Conservation (phyloP, 2,329 filamentous ascomycete genomes). For the Pezicula radicicola region DNA sequence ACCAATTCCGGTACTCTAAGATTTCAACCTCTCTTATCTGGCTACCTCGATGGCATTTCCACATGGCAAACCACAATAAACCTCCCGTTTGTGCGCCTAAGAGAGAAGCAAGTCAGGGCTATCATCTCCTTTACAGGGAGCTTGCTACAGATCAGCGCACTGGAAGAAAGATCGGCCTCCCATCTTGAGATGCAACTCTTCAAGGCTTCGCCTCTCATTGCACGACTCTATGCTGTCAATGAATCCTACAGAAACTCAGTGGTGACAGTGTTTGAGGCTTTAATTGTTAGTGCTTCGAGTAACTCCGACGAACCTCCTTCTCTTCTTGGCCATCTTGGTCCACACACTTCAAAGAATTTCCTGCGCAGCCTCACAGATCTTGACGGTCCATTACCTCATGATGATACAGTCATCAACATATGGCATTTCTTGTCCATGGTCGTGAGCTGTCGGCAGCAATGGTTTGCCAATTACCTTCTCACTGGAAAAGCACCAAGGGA, state of each 20-base stretch:
- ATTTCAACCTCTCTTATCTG: conserved; percentile 73
- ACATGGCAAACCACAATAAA: conserved; percentile 62
- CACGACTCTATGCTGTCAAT: conserved; percentile 70
- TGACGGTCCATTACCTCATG: conserved; percentile 70
- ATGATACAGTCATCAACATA: conserved; percentile 61
- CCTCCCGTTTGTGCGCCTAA: conserved; percentile 48
- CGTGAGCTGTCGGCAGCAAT: conserved; percentile 87
- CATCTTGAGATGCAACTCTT: conserved; percentile 77
- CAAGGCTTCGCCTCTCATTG: conserved; percentile 73
- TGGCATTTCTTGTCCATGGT: conserved; percentile 88
- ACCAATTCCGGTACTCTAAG: conserved; percentile 66
- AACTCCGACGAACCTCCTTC: conserved; percentile 79
- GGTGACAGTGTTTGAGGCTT: conserved; percentile 66
- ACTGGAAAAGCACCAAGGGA: conserved; percentile 84
- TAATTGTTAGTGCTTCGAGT: conserved; percentile 69
- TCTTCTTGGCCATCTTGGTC: conserved; percentile 83
- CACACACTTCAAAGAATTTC: conserved; percentile 80
- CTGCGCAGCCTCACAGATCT: conserved; percentile 74
- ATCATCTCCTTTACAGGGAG: conserved; percentile 65
- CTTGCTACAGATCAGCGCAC: conserved; percentile 67
- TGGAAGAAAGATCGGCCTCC: conserved; percentile 59
- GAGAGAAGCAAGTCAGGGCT: conserved; percentile 60
- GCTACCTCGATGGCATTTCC: conserved; percentile 61
- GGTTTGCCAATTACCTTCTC: conserved; percentile 90
- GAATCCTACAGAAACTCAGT: conserved; percentile 64